Evolutionary conservation across 1,284 basidiomycete species (phyloP), one percentile per base, ranked within the genome.

Genomic region (Microbotryum violaceum): DNA sequence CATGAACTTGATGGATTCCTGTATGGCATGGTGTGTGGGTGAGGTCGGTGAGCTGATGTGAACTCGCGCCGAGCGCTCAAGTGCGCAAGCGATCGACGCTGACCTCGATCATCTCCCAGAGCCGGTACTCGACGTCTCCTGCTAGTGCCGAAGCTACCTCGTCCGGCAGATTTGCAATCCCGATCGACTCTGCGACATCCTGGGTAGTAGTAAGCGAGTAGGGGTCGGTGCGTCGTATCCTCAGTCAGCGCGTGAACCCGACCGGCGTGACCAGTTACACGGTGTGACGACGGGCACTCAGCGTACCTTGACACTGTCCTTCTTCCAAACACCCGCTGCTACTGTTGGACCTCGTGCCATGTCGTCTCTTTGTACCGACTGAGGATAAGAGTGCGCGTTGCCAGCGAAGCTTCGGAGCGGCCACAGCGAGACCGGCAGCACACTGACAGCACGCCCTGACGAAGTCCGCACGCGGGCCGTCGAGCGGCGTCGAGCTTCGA

Each of bases 1-100:
- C 89, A 97, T 97, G 76, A 96, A 98, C 64, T 92, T 89, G 27
- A 90, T 85, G 12, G 94, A 92, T 81, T 97, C 93, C 86, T 94
- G 76, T 23, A 71, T 14, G 29, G 20, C 12, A 23, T 31, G 31
- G 46, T 10, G 37, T 42, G 37, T 18, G 16, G 16, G 37, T 42
- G 12, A 6, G 37, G 10, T 42, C 12, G 37, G 37, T 12, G 33
- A 21, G 6, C 23, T 49, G 37, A 25, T 18, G 3, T 23, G 25
- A 5, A 14, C 16, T 12, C 16, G n/a, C 12, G 14, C 47, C 12
- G 33, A 53, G 33, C 37, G 25, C 21, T 18, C 21, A 29, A 44
- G 52, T 29, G 31, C 33, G 48, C 25, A 9, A n/a, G 51, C 33
- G 47, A 44, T 44, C 14, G 4, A 42, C 21, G 25, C 77, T 63